Base-by-base conservation (phyloP, 1,139 yeast genomes). In the Pichia sp. region DNA sequence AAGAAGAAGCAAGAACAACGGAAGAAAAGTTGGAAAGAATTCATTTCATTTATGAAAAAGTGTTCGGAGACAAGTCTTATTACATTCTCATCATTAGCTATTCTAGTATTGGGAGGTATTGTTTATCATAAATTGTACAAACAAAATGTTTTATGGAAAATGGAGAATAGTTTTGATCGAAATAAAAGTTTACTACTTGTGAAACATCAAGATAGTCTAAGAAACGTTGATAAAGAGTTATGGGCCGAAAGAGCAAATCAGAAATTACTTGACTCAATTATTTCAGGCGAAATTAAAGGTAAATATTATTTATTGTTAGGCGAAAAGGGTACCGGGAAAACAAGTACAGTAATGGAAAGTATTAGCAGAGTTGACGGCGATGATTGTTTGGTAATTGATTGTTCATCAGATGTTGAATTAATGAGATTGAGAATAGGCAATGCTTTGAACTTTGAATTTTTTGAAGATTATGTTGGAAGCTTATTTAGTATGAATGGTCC, bases 261-360 rank as follows among this genome's bases (percentile, higher is more conserved):
- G 58, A 61, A 70, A 29, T 62, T 81, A 23, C 65, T 86, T 29
- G 87, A 86, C 65, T 80, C 76, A 42, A 80, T 86, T 29, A 72
- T 86, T 15, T 63, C 75, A 9, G 95, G 95, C 1, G 66, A 74
- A 18, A 68, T 77, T 2, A 67, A 68, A 15, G 95, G 95, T 0
- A 65, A 92, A 26, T 86, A 86, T 62, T 84, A 79, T 60, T 67
- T 86, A 47, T 63, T 86, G 18, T 77, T 86, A 47, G 95, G 95
- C 24, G 95, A 86, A 63, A 85, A 86, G 61, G 95, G 95, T 1
- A 85, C 94, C 0, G 95, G 95, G 4, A 86, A 86, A 59, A 82
- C 90, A 0, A 82, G 92, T 1, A 71, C 85, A 65, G 69, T 85
- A 27, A 64, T 82, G 56, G 89, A 84, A 57, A 77, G 90, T 4